A percentile compares a stretch with the other conserved stretches of the same genome.
Evolutionary conservation across 2,329 filamentous ascomycete genomes (phyloP).

Genomic region (Neurospora sp.): DNA sequence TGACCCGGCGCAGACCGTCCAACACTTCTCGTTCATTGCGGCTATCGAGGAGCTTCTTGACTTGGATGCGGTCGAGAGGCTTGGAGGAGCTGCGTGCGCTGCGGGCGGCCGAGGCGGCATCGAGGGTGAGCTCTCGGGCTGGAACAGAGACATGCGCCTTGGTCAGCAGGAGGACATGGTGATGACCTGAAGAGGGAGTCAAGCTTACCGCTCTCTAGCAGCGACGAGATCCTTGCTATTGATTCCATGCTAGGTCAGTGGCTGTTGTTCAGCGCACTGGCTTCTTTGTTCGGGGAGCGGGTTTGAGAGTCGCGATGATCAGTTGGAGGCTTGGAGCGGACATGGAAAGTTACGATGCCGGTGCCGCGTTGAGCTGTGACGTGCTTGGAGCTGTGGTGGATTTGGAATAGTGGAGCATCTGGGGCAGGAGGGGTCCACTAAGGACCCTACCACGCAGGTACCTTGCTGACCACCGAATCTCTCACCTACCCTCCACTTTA

Average conservation of each 20-base stretch:
- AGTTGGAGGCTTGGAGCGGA: not conserved
- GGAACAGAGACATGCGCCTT: not conserved
- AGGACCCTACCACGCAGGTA: not conserved
- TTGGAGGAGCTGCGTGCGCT: slow-evolving; percentile 50
- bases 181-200: not conserved
- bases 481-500: not conserved
- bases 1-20: slow-evolving; percentile 80
- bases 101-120: slow-evolving; percentile 85
- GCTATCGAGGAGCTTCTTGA: slow-evolving; percentile 92
- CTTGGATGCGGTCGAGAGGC: slow-evolving; percentile 66
- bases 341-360: not conserved
- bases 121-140: slow-evolving; percentile 95
- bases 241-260: slow-evolving; percentile 64
- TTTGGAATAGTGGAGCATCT: not conserved
- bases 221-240: slow-evolving; percentile 82
- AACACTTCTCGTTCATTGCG: slow-evolving; percentile 86
- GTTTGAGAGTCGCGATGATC: not conserved
- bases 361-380: not conserved
- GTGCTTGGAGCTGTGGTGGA: not conserved
- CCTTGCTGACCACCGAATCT: not conserved
- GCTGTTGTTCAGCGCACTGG: slow-evolving; percentile 1
- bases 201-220: slow-evolving; percentile 81
- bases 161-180: slow-evolving; percentile 2
- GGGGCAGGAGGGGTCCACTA: not conserved
- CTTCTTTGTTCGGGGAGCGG: not conserved